These are phyloP conservation scores for Phlyctochytrium arcticum DNA, from an alignment of 192 early-diverging fungal genomes.

Conservation along the genomic window DNA sequence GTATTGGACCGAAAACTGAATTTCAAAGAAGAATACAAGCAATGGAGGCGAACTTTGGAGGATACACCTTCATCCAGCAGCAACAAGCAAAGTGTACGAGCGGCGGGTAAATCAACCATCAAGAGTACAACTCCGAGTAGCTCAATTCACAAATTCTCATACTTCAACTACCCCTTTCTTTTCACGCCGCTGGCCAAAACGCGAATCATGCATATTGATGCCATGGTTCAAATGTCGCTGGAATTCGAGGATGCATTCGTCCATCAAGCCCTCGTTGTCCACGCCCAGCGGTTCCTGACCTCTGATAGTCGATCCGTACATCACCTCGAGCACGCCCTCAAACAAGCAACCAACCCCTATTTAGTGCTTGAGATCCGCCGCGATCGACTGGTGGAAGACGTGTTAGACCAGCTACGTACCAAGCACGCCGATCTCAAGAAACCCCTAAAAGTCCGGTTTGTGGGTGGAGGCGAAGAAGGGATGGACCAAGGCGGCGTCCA, in stretches of 20 bases:
- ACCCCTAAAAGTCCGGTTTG: slow-evolving; percentile 80
- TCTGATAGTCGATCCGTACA: slow-evolving; percentile 42
- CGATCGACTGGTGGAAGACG: slow-evolving; percentile 66
- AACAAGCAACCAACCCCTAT: slow-evolving; percentile 66
- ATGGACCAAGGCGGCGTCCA: slow-evolving; percentile 96
- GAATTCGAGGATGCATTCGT: slow-evolving; percentile 81
- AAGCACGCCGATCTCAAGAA: slow-evolving; percentile 69
- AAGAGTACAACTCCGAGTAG: slow-evolving; percentile 3
- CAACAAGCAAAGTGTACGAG: background rate
- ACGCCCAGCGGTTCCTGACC: slow-evolving; percentile 65
- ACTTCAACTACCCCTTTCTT: slow-evolving; percentile 68
- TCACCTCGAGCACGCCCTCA: slow-evolving; percentile 55
- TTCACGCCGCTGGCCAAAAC: slow-evolving; percentile 65
- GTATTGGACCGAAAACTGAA: slow-evolving; percentile 46
- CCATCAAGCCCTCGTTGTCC: slow-evolving; percentile 71
- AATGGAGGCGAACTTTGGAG: slow-evolving; percentile 57
- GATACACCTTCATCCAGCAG: slow-evolving; percentile 10
- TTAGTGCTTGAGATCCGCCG: slow-evolving; percentile 76
- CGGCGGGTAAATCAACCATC: too few species aligned
- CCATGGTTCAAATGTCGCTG: slow-evolving; percentile 70
- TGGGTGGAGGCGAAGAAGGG: slow-evolving; percentile 86
- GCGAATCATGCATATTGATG: slow-evolving; percentile 68
- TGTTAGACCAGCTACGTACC: slow-evolving; percentile 59
- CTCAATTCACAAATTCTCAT: slow-evolving; percentile 54
- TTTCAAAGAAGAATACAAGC: slow-evolving; percentile 75